Base-by-base conservation (phyloP, 2,329 filamentous ascomycete species). In the Teratosphaeria destructans region DNA sequence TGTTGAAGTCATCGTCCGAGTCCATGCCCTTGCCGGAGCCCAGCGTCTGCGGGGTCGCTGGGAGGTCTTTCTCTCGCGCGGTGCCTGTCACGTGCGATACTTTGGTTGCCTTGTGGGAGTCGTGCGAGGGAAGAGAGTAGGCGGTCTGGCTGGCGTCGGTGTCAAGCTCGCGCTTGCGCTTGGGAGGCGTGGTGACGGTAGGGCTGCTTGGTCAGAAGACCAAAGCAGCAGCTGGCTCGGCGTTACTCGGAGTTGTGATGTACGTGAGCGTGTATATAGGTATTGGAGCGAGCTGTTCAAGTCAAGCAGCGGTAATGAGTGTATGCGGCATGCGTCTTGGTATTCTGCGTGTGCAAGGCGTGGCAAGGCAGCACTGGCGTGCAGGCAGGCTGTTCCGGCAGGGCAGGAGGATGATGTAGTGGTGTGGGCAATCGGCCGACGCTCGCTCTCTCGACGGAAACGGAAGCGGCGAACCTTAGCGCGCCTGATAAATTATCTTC, bases 1-100 rank as follows among this genome's bases (percentile, higher is more conserved):
- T 95, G 82, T 94, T 88, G 74, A 92, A 92, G 62, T 96, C 93
- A 70, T 96, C 91, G 68, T 97, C 93, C 8, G 92, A 96, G 77
- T 96, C 91, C 92, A 96, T 96, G 64, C 79, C 83, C 56, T 66
- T 68, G 59, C 69, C 76, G 39, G 77, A 79, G 63, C 62, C 74
- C 67, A 67, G 68, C 58, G 64, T 72, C 67, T 72, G 82, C 26
- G 85, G 84, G 49, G 82, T 81, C 52, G 77, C 76, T 47, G 74
- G 72, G 59, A 71, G 68, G 66, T 73, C 72, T 66, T 74, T 72
- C 64, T 70, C 74, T 61, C 72, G 32, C 8, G 32, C 49, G 23
- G 23, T 57, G 39, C 29, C 37, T 32, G 55, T 27, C 34, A 19
- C 62, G 64, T 64, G 68, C 60, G 64, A 66, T 60, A 62, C 73